Conservation (phyloP, 441 rosid species). For the Francoa sonchifolia region DNA sequence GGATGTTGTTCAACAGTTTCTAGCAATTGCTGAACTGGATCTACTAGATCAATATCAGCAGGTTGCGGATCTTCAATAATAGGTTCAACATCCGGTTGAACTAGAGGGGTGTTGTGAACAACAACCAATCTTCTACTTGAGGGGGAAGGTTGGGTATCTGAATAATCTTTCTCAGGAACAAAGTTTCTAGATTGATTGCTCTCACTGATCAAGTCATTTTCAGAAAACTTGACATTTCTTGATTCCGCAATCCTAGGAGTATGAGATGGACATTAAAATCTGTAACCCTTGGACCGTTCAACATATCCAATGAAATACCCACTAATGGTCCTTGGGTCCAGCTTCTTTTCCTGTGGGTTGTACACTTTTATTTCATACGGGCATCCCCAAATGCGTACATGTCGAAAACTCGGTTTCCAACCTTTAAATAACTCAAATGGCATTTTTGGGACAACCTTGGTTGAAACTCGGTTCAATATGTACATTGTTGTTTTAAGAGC, state of each 20-base stretch:
- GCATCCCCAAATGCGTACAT: background rate
- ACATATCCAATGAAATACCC: background rate
- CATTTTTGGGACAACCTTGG: background rate
- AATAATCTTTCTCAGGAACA: background rate
- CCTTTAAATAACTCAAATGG: background rate
- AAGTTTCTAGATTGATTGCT: background rate
- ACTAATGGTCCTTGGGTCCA: background rate
- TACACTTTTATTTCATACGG: no score
- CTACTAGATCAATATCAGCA: background rate
- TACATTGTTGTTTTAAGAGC: background rate
- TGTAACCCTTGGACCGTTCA: background rate
- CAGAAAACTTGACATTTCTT: background rate
- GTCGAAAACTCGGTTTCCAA: background rate
- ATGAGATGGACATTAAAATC: background rate
- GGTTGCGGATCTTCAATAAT: background rate
- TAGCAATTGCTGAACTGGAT: background rate
- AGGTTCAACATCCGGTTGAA: no score
- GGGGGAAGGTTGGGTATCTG: fast-evolving
- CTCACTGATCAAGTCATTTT: background rate
- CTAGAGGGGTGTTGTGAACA: no score
- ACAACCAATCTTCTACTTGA: no score
- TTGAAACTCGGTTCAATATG: background rate
- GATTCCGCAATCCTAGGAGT: no score
- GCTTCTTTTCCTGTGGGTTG: background rate
- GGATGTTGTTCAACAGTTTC: background rate